Evolutionary conservation across 805 yeast species (phyloP), one percentile per base, ranked within the genome.

Genomic region (Yueomyces sinensis): DNA sequence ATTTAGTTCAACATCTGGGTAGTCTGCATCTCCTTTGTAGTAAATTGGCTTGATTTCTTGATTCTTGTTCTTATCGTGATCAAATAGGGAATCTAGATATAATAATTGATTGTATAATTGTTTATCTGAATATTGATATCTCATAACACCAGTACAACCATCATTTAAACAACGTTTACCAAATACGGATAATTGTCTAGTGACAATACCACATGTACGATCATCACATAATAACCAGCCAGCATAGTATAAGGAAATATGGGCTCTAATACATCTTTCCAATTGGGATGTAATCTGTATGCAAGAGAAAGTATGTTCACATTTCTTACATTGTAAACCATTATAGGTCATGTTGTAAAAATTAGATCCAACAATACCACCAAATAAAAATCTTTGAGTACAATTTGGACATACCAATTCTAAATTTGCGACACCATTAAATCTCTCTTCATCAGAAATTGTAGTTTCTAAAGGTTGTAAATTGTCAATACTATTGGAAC

Each of bases 181-280:
- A 49, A 82, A 84, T 4, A 87, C 95, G 16, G 87, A 74, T 17
- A 91, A 69, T 50, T 87, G 94, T 41, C 95, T 68, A 0, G 96
- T 87, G 13, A 66, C 66, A 35, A 72, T 64, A 2, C 81, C 82
- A 60, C 97, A 89, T 1, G 91, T 70, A 5, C 74, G 52, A 47
- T 91, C 96, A 54, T 82, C 93, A 61, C 99, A 91, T 0, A 56
- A 59, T 31, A 86, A 61, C 83, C 91, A 75, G 4, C 87, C 89
- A n/a, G 82, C 76, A 54, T 91, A 91, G 55, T 87, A 91, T 23
- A 66, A 52, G 1, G 86, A 67, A 33, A 89, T 75, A 42, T 76
- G 81, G 4, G 63, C 57, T 37, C 96, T 66, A 18, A 89, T 70
- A 32, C 72, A 62, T n/a, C 62, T 53, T 53, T 87, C 96, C 31